Conservation (phyloP, 2,329 filamentous ascomycete species). For the Botrytis cinerea region DNA sequence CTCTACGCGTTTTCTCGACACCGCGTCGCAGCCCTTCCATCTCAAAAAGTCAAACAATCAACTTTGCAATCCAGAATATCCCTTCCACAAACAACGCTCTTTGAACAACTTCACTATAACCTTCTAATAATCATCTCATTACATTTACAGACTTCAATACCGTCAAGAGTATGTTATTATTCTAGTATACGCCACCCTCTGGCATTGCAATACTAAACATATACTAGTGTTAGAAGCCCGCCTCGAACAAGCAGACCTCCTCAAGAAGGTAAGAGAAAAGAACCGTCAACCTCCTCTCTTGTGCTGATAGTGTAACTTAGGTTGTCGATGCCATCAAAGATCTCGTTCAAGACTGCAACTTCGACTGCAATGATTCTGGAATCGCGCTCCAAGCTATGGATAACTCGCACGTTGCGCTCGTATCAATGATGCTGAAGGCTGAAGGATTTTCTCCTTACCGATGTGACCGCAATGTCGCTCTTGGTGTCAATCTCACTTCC, state of each 20-base stretch:
- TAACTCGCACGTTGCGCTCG: conserved; percentile 98
- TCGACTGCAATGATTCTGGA: conserved; percentile 99
- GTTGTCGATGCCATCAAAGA: conserved; percentile 99
- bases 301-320: conserved; percentile 49
- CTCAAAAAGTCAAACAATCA: conserved; percentile 21
- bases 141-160: background rate
- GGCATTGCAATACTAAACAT: conserved; percentile 13
- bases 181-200: background rate
- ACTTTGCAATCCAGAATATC: conserved; percentile 13
- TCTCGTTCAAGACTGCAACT: conserved; percentile 99
- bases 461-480: conserved; percentile 97
- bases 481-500: conserved; percentile 94
- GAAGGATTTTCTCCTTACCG: conserved; percentile 94
- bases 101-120: background rate
- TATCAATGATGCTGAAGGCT: conserved; percentile 97
- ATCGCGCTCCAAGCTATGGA: conserved; percentile 99
- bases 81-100: conserved; percentile 10
- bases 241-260: conserved; percentile 86
- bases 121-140: background rate
- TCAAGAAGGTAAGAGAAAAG: conserved; percentile 75
- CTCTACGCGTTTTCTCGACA: conserved; percentile 25
- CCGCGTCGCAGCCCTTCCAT: conserved; percentile 21
- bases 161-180: conserved; percentile 14
- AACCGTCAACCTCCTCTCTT: background rate
- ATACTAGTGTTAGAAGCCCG: conserved; percentile 84